A percentile compares a stretch with the other conserved stretches of the same genome.
Conservation (phyloP, 129 eudicot genomes). For the Gnaphalium uliginosum region DNA sequence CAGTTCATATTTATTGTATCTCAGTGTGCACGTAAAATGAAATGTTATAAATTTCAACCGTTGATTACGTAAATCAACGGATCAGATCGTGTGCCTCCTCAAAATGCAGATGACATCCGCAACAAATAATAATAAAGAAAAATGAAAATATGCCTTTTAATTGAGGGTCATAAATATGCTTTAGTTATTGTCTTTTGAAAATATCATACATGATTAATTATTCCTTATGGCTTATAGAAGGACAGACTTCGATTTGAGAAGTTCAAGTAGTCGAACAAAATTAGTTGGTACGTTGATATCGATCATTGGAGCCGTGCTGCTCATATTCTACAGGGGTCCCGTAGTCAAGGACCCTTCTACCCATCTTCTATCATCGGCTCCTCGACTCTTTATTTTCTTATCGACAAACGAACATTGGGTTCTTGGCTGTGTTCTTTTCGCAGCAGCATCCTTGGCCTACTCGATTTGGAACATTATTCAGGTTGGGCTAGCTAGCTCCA, state of each 20-base stretch:
- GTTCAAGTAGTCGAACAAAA: slow-evolving; percentile 51
- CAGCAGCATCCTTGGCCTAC: slow-evolving; percentile 58
- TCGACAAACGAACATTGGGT: slow-evolving; percentile 66
- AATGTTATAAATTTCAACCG: no score
- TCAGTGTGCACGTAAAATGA: no score
- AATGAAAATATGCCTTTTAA: background rate
- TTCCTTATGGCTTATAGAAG: slow-evolving; percentile 39
- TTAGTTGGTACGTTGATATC: slow-evolving; percentile 60
- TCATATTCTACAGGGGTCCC: slow-evolving; percentile 58
- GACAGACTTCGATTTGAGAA: slow-evolving; percentile 46
- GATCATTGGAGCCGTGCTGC: slow-evolving; percentile 47
- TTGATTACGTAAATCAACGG: no score
- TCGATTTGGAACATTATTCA: slow-evolving; percentile 74
- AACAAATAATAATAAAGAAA: background rate
- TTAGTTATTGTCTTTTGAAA: no score
- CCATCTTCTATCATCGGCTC: slow-evolving; percentile 29
- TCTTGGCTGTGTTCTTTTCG: slow-evolving; percentile 60
- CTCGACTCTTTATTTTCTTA: slow-evolving; percentile 51
- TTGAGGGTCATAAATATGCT: background rate
- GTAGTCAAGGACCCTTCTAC: slow-evolving; percentile 43
- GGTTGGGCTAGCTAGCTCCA: slow-evolving; percentile 35
- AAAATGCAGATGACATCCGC: no score
- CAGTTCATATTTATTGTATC: no score
- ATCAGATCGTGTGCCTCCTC: no score
- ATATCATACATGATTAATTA: no score